Conservation (phyloP, 345 rosid species). For the Gossypium herbaceum region DNA sequence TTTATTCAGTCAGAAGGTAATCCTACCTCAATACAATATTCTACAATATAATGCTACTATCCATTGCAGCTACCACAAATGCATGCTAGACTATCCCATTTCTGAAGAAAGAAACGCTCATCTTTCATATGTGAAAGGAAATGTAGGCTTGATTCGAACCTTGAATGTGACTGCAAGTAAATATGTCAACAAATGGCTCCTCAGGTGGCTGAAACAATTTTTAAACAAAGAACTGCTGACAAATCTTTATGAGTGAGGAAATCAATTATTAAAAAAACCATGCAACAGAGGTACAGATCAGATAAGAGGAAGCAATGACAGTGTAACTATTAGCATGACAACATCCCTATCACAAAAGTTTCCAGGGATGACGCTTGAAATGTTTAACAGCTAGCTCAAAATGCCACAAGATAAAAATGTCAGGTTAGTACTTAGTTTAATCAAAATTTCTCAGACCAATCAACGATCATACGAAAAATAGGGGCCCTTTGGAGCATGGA, state of each 20-base stretch:
- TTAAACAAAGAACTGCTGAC: background rate
- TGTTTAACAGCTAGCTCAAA: constrained; percentile 2
- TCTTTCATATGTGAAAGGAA: background rate
- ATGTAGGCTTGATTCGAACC: background rate
- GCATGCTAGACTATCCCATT: background rate
- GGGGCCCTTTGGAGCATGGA: constrained; percentile 12
- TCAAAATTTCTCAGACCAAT: background rate
- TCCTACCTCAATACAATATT: background rate
- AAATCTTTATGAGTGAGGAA: background rate
- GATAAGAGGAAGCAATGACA: constrained; percentile 2
- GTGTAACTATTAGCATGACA: background rate
- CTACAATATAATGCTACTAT: background rate
- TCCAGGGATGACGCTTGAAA: background rate
- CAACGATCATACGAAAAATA: background rate
- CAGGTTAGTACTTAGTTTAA: constrained; percentile 1
- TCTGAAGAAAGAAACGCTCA: background rate
- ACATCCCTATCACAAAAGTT: background rate
- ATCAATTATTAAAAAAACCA: background rate
- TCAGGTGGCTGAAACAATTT: background rate
- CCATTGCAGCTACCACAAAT: background rate
- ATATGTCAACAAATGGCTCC: background rate
- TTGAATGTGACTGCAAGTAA: background rate
- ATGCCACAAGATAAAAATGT: constrained; percentile 4
- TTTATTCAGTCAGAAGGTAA: background rate
- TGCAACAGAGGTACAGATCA: background rate